phyloP scores from a whole-genome alignment of 345 rosid species.

The Linum trigynum region DNA sequence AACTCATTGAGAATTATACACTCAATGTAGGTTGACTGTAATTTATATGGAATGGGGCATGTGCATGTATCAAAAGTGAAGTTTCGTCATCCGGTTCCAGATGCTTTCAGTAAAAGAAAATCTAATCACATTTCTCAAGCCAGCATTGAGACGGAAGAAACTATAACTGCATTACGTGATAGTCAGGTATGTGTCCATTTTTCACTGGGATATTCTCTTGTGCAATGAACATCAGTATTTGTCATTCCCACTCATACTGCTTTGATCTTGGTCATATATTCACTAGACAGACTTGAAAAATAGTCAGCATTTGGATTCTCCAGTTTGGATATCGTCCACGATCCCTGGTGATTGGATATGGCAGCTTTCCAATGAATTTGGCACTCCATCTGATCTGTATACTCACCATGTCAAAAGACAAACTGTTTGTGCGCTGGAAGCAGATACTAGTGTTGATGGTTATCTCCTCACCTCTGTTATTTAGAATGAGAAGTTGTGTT shows the following conservation, averaged over 20 bases:
- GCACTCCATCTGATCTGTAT: conserved; percentile 33
- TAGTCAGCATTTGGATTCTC: conserved; percentile 33
- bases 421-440: conserved; percentile 89
- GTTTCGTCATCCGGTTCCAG: conserved; percentile 79
- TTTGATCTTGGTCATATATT: conserved; percentile 14
- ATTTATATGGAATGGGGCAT: conserved; percentile 93
- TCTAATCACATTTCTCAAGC: conserved; percentile 19
- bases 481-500: not conserved
- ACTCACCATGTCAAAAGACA: conserved; percentile 40
- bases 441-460: conserved; percentile 73
- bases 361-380: conserved; percentile 38
- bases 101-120: conserved; percentile 30
- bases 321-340: conserved; percentile 61
- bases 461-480: conserved; percentile 17
- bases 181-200: conserved; percentile 32
- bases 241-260: conserved; percentile 2
- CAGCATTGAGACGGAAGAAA: conserved; percentile 26
- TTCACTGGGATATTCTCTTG: conserved; percentile 4
- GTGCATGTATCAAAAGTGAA: conserved; percentile 70
- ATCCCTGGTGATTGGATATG: conserved; percentile 79
- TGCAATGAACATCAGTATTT: not conserved
- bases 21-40: conserved; percentile 62
- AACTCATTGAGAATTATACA: not conserved
- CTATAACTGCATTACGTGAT: conserved; percentile 27
- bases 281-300: conserved; percentile 50